Percentiles rank a stretch among this genome's conserved stretches.
These are phyloP conservation scores for Neonectria coccinea DNA, from an alignment of 2,329 filamentous ascomycete species.

Conservation along the genomic window DNA sequence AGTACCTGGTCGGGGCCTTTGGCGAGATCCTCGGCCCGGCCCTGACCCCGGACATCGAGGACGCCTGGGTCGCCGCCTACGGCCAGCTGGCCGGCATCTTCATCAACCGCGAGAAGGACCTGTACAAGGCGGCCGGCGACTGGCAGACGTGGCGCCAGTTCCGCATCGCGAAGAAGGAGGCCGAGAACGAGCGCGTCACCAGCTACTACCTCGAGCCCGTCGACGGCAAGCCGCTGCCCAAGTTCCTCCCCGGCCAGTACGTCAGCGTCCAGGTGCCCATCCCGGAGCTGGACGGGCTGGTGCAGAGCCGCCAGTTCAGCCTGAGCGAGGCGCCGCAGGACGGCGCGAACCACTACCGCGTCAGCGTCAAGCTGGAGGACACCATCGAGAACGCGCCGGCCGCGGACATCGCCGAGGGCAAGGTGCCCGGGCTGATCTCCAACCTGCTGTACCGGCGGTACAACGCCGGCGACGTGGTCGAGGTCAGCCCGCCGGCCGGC, in stretches of 20 bases:
- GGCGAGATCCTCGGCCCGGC: conserved; percentile 74
- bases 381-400: conserved; percentile 42
- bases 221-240: conserved; percentile 67
- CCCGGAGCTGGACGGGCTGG: conserved; percentile 67
- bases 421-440: conserved; percentile 62
- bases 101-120: conserved; percentile 70
- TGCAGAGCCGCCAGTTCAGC: conserved; percentile 81
- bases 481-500: conserved; percentile 67
- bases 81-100: conserved; percentile 77
- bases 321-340: conserved; percentile 68
- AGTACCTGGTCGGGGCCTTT: conserved; percentile 76
- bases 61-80: conserved; percentile 80
- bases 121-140: conserved; percentile 65
- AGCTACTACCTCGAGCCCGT: conserved; percentile 76
- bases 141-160: conserved; percentile 65
- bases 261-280: conserved; percentile 74
- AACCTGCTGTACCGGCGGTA: conserved; percentile 64
- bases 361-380: conserved; percentile 79
- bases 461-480: conserved; percentile 63
- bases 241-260: conserved; percentile 79
- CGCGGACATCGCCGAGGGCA: conserved; percentile 51
- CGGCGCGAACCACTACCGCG: conserved; percentile 72
- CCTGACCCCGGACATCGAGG: conserved; percentile 73
- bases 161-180: conserved; percentile 69
- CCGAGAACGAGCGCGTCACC: conserved; percentile 70